Percentiles rank a stretch among this genome's conserved stretches.
These are phyloP conservation scores for Geosmithia morbida DNA, from an alignment of 2,329 filamentous ascomycete species.

Conservation along the genomic window DNA sequence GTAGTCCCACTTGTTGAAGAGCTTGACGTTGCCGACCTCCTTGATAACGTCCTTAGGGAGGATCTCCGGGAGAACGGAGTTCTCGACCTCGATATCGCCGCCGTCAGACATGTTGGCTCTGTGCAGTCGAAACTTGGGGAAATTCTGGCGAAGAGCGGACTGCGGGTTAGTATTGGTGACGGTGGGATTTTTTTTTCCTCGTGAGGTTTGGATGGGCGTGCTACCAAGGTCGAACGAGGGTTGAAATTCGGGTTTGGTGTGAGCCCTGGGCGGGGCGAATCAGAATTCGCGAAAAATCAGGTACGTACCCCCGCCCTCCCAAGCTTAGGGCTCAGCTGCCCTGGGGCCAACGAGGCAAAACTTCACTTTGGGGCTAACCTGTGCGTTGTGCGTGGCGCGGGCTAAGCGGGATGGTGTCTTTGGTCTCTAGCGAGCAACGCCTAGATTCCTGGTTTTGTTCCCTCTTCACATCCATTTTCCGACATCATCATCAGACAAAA, in stretches of 20 bases:
- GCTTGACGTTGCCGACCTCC: slow-evolving; percentile 86
- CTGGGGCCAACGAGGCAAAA: slow-evolving; percentile 11
- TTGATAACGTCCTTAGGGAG: slow-evolving; percentile 86
- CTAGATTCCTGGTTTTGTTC: slow-evolving; percentile 10
- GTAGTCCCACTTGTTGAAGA: slow-evolving; percentile 97
- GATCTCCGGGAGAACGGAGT: slow-evolving; percentile 58
- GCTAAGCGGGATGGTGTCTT: slow-evolving; percentile 13
- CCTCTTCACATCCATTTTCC: slow-evolving; percentile 20
- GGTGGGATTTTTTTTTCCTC: slow-evolving; percentile 15
- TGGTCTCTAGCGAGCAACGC: slow-evolving; percentile 5
- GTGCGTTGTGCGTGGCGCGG: slow-evolving; percentile 5
- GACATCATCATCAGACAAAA: slow-evolving; percentile 27
- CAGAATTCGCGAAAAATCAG: slow-evolving; percentile 11
- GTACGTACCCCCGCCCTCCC: slow-evolving; percentile 13
- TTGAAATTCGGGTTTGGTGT: slow-evolving; percentile 21
- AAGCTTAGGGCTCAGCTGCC: slow-evolving; percentile 27
- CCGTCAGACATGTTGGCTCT: slow-evolving; percentile 73
- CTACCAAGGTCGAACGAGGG: slow-evolving; percentile 8
- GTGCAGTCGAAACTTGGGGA: slow-evolving; percentile 17
- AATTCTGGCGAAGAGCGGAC: slow-evolving; percentile 16
- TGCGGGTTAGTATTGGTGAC: slow-evolving; percentile 21
- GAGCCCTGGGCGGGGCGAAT: slow-evolving; percentile 16
- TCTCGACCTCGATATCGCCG: slow-evolving; percentile 88
- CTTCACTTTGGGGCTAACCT: background rate
- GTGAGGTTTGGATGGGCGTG: slow-evolving; percentile 16